Evolutionary conservation across 352 stramenopile genomes (phyloP), one percentile per base, ranked within the genome.

Genomic region (Phytophthora fragariaefolia): DNA sequence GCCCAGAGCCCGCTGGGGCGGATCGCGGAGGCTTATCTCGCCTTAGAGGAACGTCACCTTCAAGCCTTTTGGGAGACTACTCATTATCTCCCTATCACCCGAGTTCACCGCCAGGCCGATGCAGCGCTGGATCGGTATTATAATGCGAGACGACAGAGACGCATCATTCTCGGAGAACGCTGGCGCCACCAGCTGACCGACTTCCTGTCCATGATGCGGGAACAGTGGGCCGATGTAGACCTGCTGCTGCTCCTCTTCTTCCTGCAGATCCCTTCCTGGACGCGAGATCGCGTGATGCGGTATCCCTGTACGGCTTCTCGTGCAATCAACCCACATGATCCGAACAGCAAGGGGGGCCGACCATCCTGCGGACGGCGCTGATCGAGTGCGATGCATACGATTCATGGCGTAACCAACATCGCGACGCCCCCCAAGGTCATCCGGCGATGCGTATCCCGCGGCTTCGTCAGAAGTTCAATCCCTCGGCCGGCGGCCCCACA

Each of bases 221-320:
- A n/a, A n/a, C n/a, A n/a, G n/a, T n/a, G n/a, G n/a, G n/a, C n/a
- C n/a, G n/a, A n/a, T n/a, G n/a, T n/a, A n/a, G n/a, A n/a, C n/a
- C n/a, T n/a, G n/a, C 49, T 5, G 6, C 62, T 67, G 24, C 10
- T 50, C n/a, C n/a, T n/a, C 23, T 13, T 56, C 0, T 36, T 67
- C 1, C 42, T 67, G 12, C 59, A 62, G 12, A 20, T 2, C 13
- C n/a, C n/a, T n/a, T n/a, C n/a, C n/a, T n/a, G n/a, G n/a, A n/a
- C n/a, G n/a, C n/a, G n/a, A n/a, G n/a, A n/a, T n/a, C n/a, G n/a
- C n/a, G n/a, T n/a, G n/a, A n/a, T n/a, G n/a, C n/a, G n/a, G n/a
- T n/a, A n/a, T n/a, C n/a, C n/a, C n/a, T n/a, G n/a, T n/a, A n/a
- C n/a, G n/a, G n/a, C n/a, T n/a, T 36, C 30, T 6, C 30, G 30